Base-by-base conservation (phyloP, 164 flowering plant genomes). In the Paratinospora sagittata region DNA sequence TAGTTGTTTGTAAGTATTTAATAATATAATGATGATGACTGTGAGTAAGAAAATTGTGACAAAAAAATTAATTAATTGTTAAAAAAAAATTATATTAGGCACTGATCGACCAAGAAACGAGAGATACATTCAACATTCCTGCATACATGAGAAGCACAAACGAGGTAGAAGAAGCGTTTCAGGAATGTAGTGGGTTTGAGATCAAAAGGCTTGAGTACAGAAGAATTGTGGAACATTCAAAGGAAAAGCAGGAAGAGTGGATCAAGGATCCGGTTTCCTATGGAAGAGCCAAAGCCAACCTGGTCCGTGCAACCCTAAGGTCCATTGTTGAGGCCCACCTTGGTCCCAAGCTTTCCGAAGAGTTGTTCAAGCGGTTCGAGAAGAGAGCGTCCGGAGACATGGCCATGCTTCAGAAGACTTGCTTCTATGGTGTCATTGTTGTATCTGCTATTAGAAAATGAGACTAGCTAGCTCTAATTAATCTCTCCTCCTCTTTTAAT, bases 291-390 rank as follows among this genome's bases (percentile, higher is more conserved):
- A 81, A 81, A 57, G 80, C 85, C 66, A 83, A 78, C 75, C 68
- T 83, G 69, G 83, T 81, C 47, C 78, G 82, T 9, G 82, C 81
- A 23, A 73, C 83, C 2, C 79, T 83, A 33, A 67, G 77, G 64
- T 80, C 83, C 33, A 83, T 83, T 10, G 73, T 78, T n/a, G 78
- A 83, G 82, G 83, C 85, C 68, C 78, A 81, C 76, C 45, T 81
- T 14, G 85, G 85, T 23, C 77, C 80, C 17, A 34, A 64, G 27
- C 79, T 82, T 24, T 76, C 79, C 2, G 77, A 80, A 12, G 75
- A 80, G 55, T 69, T 82, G 30, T 82, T 82, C 83, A 72, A 75
- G 26, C 73, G 83, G 2, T 80, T 73, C 21, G 72, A 82, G 64
- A 77, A 49, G 66, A 76, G 85, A 69, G 85, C 75, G 62, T 80